phyloP scores from a whole-genome alignment of 352 stramenopile genomes.

The Pythium phragmiticola region DNA sequence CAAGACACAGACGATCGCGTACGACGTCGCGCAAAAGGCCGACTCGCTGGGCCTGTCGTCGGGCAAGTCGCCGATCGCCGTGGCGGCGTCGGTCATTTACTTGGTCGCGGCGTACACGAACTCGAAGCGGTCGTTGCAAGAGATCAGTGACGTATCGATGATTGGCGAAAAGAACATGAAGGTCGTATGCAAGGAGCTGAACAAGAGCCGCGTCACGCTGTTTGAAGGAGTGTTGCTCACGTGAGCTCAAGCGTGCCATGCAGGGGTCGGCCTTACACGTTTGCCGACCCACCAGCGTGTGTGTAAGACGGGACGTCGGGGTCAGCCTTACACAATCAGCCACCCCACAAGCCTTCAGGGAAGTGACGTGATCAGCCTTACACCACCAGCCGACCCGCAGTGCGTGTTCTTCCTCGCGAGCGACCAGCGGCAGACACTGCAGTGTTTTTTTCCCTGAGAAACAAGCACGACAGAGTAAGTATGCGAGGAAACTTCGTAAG shows the following conservation, averaged over 20 bases:
- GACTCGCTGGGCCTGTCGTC: conserved; percentile 61
- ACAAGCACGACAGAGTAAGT: conserved; percentile 17
- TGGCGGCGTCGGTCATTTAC: conserved; percentile 80
- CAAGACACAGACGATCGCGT: conserved; percentile 77
- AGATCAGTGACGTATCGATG: conserved; percentile 81
- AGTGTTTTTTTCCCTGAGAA: background rate
- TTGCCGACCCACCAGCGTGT: background rate
- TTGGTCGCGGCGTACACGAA: conserved; percentile 82
- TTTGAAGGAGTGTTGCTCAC: conserved; percentile 74
- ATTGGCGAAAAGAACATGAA: conserved; percentile 85
- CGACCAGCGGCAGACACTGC: background rate
- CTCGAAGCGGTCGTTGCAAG: conserved; percentile 73
- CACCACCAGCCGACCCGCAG: background rate
- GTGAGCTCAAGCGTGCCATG: conserved; percentile 25
- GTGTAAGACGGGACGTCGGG: background rate
- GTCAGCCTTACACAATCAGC: conserved; percentile 2
- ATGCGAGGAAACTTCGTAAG: conserved; percentile 26
- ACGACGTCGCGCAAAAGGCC: conserved; percentile 74
- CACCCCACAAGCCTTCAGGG: background rate
- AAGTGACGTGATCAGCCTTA: background rate
- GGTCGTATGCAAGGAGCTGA: conserved; percentile 82
- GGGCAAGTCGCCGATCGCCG: conserved; percentile 67
- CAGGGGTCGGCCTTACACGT: background rate
- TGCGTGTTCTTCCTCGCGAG: background rate
- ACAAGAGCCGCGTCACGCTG: conserved; percentile 77